Base-by-base conservation (phyloP, 805 yeast species). In the Ogataea neopini region DNA sequence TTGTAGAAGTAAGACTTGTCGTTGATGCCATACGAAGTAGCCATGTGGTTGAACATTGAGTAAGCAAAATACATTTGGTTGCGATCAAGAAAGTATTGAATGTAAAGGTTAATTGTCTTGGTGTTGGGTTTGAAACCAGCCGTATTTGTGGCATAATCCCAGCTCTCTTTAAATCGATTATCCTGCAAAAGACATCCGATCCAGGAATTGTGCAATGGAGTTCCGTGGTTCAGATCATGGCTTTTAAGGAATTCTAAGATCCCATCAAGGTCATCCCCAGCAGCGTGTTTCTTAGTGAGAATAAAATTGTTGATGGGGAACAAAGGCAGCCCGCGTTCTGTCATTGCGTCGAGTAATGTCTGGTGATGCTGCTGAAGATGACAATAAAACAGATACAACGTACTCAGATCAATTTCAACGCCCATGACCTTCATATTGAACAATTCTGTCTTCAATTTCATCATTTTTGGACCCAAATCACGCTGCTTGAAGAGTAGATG, bases 301-400 rank as follows among this genome's bases (percentile, higher is more conserved):
- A 56, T 53, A 2, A 25, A 20, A 18, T 33, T 33, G 35, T 47
- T 44, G 6, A 53, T 46, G 3, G 30, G 34, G 2, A 3, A 14
- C 14, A 56, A 28, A 1, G 53, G 50, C 3, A 51, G 10, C 2
- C 38, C 13, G 9, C 37, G 28, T 6, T 36, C 38, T 3, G 45
- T 22, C 43, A 50, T 32, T 11, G 40, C 29, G 7, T 47, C 45
- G n/a, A 54, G 38, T 10, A 52, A 18, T 1, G 25, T 18, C n/a
- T 30, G 35, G 20, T 50, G 43, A 6, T 35, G 33, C 4, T 8
- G n/a, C 6, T 40, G 34, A 14, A 50, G 40, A 39, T 47, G 36
- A n/a, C 17, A 22, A 25, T 54, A 54, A 15, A 50, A 37, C 4
- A 54, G 43, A 32, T 41, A 47, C 15, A 51, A 19, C 2, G 57